phyloP scores from a whole-genome alignment of 257 asterid species.

The Solanum paucissectum region DNA sequence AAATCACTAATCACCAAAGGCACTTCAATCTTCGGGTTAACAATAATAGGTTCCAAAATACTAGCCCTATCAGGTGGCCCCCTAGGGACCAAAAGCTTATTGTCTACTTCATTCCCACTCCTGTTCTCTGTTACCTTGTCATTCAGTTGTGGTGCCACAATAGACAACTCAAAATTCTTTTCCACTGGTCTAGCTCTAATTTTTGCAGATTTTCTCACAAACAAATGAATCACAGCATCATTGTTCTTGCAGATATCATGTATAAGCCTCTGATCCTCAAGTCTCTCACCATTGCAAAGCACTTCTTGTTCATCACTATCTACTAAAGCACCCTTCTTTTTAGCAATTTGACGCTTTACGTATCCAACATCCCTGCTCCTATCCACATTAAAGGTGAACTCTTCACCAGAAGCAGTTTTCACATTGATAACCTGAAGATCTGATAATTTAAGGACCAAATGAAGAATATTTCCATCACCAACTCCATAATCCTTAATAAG shows the following conservation, averaged over 20 bases:
- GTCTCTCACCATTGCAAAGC: constrained; percentile 51
- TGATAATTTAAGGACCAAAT: constrained; percentile 62
- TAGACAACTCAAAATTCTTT: constrained; percentile 60
- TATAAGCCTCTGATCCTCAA: constrained; percentile 74
- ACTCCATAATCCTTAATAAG: constrained; percentile 70
- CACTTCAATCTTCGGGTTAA: constrained; percentile 54
- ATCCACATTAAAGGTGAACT: constrained; percentile 57
- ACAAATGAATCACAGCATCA: constrained; percentile 78
- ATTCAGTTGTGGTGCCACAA: constrained; percentile 30
- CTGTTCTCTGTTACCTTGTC: constrained; percentile 5
- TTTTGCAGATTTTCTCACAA: constrained; percentile 61
- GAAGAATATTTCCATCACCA: constrained; percentile 65
- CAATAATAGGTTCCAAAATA: constrained; percentile 55
- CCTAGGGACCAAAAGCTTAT: constrained; percentile 16
- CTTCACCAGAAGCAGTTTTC: constrained; percentile 66
- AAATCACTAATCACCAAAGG: constrained; percentile 38
- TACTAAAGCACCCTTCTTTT: constrained; percentile 16
- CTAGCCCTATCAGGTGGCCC: constrained; percentile 29
- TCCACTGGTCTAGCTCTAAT: constrained; percentile 63
- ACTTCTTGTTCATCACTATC: constrained; percentile 59
- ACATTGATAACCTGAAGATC: constrained; percentile 63
- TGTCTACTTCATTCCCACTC: constrained; percentile 18
- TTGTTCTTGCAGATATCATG: constrained; percentile 48
- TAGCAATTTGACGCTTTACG: constrained; percentile 60
- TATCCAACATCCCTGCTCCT: constrained; percentile 62